These are phyloP conservation scores for Podaxis sp. DNA, from an alignment of 768 basidiomycete species.

Conservation along the genomic window DNA sequence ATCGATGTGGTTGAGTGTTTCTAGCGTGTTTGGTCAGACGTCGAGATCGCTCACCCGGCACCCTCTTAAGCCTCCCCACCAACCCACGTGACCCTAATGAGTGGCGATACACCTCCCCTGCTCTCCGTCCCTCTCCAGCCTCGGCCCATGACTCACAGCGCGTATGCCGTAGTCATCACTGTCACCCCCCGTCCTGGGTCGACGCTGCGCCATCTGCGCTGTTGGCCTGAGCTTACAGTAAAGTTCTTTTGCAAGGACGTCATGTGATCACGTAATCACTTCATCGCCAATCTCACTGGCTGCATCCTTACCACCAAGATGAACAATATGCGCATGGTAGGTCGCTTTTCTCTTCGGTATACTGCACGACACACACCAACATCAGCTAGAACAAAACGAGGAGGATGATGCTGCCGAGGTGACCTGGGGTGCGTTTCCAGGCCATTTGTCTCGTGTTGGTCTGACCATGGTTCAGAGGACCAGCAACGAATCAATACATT, in stretches of 20 bases:
- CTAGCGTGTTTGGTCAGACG: not conserved
- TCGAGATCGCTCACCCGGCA: not conserved
- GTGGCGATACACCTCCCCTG: not conserved
- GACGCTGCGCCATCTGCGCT: not conserved
- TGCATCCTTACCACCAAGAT: not conserved
- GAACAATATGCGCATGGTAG: constrained; percentile 18
- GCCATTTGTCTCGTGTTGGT: constrained; percentile 6
- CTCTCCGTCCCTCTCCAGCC: not conserved
- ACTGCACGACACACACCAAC: constrained; percentile 1
- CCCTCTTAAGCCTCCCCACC: not conserved
- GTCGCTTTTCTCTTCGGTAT: not conserved
- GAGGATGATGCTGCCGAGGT: constrained; percentile 80
- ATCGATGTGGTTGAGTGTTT: constrained; percentile 26
- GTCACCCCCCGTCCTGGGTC: not conserved
- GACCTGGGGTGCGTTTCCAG: constrained; percentile 67
- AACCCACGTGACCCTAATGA: constrained; percentile 13
- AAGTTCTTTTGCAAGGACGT: no score
- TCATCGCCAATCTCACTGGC: not conserved
- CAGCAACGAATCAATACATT: constrained; percentile 91
- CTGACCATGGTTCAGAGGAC: constrained; percentile 51
- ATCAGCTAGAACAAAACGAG: constrained; percentile 72
- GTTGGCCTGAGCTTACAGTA: not conserved
- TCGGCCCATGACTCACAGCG: not conserved
- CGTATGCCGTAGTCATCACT: not conserved
- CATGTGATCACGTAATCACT: constrained; percentile 9